These are phyloP conservation scores for Gymnopus androsaceus DNA, from an alignment of 1,284 basidiomycete species.

Conservation along the genomic window DNA sequence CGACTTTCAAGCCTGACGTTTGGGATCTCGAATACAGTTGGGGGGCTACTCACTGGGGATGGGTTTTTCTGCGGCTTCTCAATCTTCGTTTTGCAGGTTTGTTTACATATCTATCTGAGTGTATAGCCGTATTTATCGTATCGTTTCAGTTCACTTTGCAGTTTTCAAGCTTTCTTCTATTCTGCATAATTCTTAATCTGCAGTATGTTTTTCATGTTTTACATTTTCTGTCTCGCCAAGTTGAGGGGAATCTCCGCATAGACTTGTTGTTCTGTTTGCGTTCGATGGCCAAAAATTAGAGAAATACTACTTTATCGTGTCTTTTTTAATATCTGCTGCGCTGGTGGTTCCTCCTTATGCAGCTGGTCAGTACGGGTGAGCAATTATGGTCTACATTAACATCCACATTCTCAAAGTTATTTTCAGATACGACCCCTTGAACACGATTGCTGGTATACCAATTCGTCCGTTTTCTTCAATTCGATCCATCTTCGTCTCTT, in stretches of 20 bases:
- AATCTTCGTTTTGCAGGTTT: conserved; percentile 22
- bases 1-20: conserved; percentile 20
- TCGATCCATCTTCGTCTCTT: too few relatives aligned
- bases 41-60: conserved; percentile 17
- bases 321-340: conserved; percentile 15
- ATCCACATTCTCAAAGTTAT: too few relatives aligned
- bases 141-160: conserved; percentile 20
- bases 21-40: conserved; percentile 20
- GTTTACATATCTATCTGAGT: not conserved
- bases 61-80: conserved; percentile 22
- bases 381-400: too few relatives aligned
- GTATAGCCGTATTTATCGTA: not conserved
- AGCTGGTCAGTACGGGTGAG: conserved; percentile 25
- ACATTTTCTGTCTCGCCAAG: not conserved
- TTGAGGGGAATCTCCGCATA: not conserved
- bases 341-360: conserved; percentile 25
- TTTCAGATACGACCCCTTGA: conserved; percentile 23
- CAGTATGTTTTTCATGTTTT: conserved; percentile 22
- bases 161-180: conserved; percentile 23
- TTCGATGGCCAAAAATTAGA: conserved; percentile 24
- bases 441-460: conserved; percentile 26
- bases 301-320: conserved; percentile 22
- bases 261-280: conserved; percentile 24
- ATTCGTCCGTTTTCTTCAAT: too few relatives aligned
- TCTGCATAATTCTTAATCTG: conserved; percentile 22